Evolutionary conservation across 345 rosid species (phyloP).

Genomic region (Eutrema yunnanense): DNA sequence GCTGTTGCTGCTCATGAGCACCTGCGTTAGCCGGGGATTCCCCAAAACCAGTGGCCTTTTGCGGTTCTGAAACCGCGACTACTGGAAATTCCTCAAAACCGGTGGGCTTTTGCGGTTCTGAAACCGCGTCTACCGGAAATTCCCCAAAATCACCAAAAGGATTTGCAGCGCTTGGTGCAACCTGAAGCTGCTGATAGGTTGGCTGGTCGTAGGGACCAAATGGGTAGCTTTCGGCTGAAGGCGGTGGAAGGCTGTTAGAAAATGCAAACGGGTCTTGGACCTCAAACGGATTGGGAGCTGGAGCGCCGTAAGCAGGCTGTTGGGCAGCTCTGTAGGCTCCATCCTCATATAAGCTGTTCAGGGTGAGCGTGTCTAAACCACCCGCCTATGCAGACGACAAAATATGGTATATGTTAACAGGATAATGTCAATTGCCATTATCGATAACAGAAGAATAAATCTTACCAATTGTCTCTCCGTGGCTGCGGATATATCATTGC

Average conservation of each 20-base stretch:
- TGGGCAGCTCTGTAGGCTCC: constrained; percentile 56
- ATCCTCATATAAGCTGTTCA: constrained; percentile 70
- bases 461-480: constrained; percentile 79
- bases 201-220: constrained; percentile 56
- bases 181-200: constrained; percentile 37
- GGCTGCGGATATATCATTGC: constrained; percentile 52
- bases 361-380: constrained; percentile 76
- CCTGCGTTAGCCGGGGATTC: constrained; percentile 12
- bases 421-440: not conserved
- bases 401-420: too few relatives aligned
- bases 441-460: not conserved
- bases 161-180: constrained; percentile 46
- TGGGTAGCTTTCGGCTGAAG: constrained; percentile 49
- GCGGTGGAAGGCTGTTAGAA: constrained; percentile 40
- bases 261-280: constrained; percentile 56
- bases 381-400: constrained; percentile 44
- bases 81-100: not conserved
- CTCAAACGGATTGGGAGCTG: constrained; percentile 80
- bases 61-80: not conserved
- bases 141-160: constrained; percentile 61
- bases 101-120: not conserved
- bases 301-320: constrained; percentile 51
- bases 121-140: not conserved
- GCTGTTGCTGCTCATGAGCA: constrained; percentile 17
- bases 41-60: not conserved